A percentile compares a stretch with the other conserved stretches of the same genome.
phyloP scores from a whole-genome alignment of 2,329 filamentous ascomycete species.

The Zasmidium angulare region DNA sequence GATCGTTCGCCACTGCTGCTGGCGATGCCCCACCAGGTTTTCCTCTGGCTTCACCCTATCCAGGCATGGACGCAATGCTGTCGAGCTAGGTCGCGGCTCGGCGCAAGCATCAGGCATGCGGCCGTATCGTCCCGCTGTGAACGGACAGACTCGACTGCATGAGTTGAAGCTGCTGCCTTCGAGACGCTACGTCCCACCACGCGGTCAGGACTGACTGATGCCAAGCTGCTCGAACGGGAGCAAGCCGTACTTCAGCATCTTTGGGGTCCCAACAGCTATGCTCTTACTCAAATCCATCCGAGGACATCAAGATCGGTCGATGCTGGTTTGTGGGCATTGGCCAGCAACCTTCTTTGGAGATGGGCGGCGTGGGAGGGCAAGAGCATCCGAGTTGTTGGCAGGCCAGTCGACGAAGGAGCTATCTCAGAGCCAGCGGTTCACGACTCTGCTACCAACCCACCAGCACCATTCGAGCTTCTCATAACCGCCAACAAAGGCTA shows the following conservation, averaged over 20 bases:
- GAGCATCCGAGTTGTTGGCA: too few species aligned
- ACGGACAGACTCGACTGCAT: slow-evolving; percentile 1
- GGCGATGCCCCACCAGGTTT: too few species aligned
- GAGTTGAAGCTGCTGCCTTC: neutral
- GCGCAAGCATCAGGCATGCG: neutral
- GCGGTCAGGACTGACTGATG: slow-evolving; percentile 1
- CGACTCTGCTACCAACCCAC: too few species aligned
- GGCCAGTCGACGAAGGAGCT: too few species aligned
- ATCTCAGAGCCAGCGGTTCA: too few species aligned
- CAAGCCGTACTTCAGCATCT: too few species aligned
- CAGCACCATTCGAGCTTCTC: too few species aligned
- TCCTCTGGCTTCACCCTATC: neutral
- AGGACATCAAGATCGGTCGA: slow-evolving; percentile 46
- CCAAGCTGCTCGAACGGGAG: slow-evolving; percentile 1
- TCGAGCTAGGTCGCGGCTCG: neutral
- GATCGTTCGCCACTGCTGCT: too few species aligned
- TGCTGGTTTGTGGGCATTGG: too few species aligned
- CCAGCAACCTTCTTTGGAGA: too few species aligned
- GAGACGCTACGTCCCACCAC: neutral
- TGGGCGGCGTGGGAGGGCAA: too few species aligned
- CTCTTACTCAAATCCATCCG: slow-evolving; percentile 47
- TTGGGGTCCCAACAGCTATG: slow-evolving; percentile 45
- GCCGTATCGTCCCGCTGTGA: neutral
- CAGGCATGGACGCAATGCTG: neutral
- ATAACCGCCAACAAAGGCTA: too few species aligned